Conservation (phyloP, 495 filamentous ascomycete species). For the Aspergillus conjunctus region DNA sequence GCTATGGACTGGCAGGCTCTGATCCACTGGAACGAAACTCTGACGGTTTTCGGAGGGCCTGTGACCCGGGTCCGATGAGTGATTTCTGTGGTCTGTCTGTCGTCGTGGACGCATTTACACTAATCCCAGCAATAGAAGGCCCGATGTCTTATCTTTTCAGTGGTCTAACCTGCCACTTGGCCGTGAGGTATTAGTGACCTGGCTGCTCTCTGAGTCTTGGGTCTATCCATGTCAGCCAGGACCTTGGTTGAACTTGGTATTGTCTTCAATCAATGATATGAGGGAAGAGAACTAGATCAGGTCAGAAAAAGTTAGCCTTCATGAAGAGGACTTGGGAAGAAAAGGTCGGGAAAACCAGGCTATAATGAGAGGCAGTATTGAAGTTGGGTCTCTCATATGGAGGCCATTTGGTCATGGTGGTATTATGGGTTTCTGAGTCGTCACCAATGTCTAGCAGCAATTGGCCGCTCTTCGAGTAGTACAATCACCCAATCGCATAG, state of each 20-base stretch:
- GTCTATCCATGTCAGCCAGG: too few species aligned
- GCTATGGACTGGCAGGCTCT: conserved; percentile 1
- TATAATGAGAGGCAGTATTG: neutral
- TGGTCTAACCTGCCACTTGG: neutral
- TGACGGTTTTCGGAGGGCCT: neutral
- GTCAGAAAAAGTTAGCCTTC: too few species aligned
- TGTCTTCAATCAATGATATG: too few species aligned
- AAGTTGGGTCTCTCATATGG: neutral
- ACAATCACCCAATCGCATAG: conserved; percentile 10
- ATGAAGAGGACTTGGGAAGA: neutral
- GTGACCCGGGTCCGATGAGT: neutral
- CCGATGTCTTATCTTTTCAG: neutral
- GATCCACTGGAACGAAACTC: neutral
- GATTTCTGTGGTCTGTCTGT: neutral
- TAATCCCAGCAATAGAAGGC: neutral
- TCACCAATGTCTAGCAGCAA: neutral
- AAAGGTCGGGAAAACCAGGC: neutral
- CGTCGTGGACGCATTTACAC: neutral
- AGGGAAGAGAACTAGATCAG: too few species aligned
- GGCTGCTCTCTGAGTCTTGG: too few species aligned
- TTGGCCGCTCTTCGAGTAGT: conserved; percentile 11
- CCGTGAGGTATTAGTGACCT: too few species aligned
- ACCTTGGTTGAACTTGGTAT: too few species aligned
- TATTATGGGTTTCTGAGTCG: neutral
- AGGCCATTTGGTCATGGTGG: neutral